Evolutionary conservation across 805 yeast genomes (phyloP).

Genomic region (Saccharomyces mikatae): DNA sequence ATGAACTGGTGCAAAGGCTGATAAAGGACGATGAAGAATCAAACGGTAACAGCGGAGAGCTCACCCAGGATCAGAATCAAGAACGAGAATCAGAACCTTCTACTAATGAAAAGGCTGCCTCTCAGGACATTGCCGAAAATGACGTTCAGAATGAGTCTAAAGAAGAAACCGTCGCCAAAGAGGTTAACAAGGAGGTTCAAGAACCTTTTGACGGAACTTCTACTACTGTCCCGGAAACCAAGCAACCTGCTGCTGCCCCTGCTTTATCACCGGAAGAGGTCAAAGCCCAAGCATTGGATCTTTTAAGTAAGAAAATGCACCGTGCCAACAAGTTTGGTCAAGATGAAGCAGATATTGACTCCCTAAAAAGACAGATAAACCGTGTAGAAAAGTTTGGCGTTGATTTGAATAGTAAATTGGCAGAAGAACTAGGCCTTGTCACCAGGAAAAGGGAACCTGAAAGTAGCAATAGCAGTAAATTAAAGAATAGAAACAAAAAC

Average conservation of each 20-base stretch:
- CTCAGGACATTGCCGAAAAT: background rate
- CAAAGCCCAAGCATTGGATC: constrained; percentile 57
- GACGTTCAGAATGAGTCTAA: background rate
- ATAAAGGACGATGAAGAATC: constrained; percentile 5
- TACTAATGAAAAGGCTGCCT: constrained; percentile 3
- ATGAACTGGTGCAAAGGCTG: constrained; percentile 61
- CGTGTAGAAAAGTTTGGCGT: constrained; percentile 77
- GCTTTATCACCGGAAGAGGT: constrained; percentile 60
- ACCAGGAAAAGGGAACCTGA: constrained; percentile 8
- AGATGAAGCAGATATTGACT: constrained; percentile 52
- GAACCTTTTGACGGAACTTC: constrained; percentile 1
- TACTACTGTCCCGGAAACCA: background rate
- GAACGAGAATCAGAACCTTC: constrained; percentile 3
- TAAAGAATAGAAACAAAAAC: constrained; percentile 3
- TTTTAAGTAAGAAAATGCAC: constrained; percentile 55
- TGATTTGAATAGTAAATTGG: constrained; percentile 55
- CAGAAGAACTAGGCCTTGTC: constrained; percentile 56
- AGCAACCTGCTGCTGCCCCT: constrained; percentile 6
- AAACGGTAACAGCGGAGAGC: constrained; percentile 4
- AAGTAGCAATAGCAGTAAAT: background rate
- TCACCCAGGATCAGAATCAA: constrained; percentile 1
- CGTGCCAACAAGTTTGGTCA: constrained; percentile 76
- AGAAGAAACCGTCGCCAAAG: background rate
- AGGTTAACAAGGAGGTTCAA: constrained; percentile 1
- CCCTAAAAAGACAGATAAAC: constrained; percentile 42